Conservation (phyloP, 371 early-diverging fungal species). For the Mucor sp. region DNA sequence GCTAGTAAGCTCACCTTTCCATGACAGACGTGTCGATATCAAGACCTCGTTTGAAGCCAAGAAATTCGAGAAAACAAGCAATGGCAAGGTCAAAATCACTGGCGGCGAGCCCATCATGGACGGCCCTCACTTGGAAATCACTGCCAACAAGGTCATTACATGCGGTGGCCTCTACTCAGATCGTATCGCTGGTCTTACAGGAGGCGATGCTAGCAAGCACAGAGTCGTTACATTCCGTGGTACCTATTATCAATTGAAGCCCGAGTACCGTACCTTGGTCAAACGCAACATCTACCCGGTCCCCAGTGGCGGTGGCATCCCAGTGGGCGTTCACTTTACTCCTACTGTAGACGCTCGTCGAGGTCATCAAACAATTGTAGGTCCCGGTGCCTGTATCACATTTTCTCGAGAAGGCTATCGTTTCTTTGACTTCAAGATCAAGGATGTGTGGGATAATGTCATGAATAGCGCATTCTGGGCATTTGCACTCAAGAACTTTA, state of each 20-base stretch:
- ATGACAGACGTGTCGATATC: conserved; percentile 40
- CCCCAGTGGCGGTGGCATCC: conserved; percentile 44
- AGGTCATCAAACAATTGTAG: conserved; percentile 46
- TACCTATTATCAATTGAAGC: conserved; percentile 45
- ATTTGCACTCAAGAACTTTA: conserved; percentile 38
- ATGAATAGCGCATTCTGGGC: conserved; percentile 36
- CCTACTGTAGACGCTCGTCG: conserved; percentile 45
- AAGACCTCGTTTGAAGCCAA: conserved; percentile 43
- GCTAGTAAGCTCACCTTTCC: neutral
- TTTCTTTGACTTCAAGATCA: conserved; percentile 37
- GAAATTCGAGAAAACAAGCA: conserved; percentile 26
- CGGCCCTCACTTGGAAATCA: conserved; percentile 32
- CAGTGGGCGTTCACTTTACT: conserved; percentile 47
- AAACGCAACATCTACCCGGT: conserved; percentile 47
- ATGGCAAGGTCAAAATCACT: conserved; percentile 30
- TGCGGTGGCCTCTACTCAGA: conserved; percentile 47
- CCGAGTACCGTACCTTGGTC: conserved; percentile 34
- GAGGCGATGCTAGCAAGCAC: conserved; percentile 31
- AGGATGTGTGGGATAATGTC: conserved; percentile 31
- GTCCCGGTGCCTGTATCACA: conserved; percentile 50
- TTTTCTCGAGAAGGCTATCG: conserved; percentile 45
- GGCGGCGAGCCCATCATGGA: conserved; percentile 33
- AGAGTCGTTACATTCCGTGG: conserved; percentile 44
- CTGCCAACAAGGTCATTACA: conserved; percentile 39
- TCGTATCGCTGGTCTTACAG: conserved; percentile 33